phyloP scores from a whole-genome alignment of 495 filamentous ascomycete genomes.

The Penicillium waksmanii region DNA sequence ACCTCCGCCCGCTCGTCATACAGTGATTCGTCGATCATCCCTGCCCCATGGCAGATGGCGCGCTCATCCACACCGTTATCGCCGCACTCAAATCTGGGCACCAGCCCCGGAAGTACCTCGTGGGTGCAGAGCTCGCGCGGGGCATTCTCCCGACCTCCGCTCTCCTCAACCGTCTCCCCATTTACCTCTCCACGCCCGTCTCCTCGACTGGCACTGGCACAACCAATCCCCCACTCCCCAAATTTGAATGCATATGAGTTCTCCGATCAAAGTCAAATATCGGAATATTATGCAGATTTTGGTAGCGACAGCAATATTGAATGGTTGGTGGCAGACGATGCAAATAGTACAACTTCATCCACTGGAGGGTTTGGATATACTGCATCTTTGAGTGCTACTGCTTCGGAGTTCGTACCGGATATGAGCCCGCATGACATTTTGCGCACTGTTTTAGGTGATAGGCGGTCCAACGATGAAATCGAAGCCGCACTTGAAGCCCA shows the following conservation, averaged over 20 bases:
- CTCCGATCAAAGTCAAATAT: conserved; percentile 70
- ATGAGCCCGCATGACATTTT: conserved; percentile 99
- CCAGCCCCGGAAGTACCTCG: conserved; percentile 76
- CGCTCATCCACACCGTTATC: conserved; percentile 79
- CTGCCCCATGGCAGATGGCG: conserved; percentile 86
- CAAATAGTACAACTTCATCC: conserved; percentile 74
- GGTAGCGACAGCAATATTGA: conserved; percentile 89
- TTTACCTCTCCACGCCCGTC: conserved; percentile 95
- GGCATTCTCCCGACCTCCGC: conserved; percentile 65
- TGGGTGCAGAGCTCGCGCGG: conserved; percentile 74
- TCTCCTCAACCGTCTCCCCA: conserved; percentile 66
- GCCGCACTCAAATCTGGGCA: conserved; percentile 72
- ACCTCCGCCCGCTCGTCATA: conserved; percentile 84
- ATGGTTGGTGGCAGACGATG: conserved; percentile 94
- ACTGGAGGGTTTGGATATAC: conserved; percentile 61
- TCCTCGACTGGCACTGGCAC: conserved; percentile 86
- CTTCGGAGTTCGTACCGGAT: conserved; percentile 81
- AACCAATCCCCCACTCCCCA: conserved; percentile 95
- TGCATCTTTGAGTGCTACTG: conserved; percentile 73
- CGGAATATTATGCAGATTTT: conserved; percentile 88
- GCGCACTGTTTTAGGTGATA: conserved; percentile 88
- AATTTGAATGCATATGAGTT: conserved; percentile 94
- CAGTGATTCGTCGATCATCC: conserved; percentile 89
- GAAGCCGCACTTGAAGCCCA: conserved; percentile 85
- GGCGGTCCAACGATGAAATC: conserved; percentile 90